These are phyloP conservation scores for Lichtheimia hyalospora DNA, from an alignment of 371 early-diverging fungal species.

Conservation along the genomic window DNA sequence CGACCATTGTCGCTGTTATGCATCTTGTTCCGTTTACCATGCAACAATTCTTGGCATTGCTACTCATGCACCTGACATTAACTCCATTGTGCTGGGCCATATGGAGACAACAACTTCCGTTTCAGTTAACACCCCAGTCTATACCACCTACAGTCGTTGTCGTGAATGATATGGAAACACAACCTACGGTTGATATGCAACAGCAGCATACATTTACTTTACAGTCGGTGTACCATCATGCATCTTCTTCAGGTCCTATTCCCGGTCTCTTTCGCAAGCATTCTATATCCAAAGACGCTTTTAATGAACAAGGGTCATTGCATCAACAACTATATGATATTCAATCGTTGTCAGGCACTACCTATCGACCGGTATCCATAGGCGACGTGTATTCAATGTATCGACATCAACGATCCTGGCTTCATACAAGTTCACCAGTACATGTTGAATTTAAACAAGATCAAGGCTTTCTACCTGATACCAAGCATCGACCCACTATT, in stretches of 20 bases:
- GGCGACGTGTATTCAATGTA: background rate
- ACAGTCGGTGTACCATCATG: conserved; percentile 42
- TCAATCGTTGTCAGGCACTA: background rate
- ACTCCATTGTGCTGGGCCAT: background rate
- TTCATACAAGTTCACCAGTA: conserved; percentile 9
- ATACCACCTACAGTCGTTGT: background rate
- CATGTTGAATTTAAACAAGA: conserved; percentile 15
- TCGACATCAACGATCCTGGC: conserved; percentile 13
- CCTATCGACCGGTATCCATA: background rate
- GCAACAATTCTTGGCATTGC: background rate
- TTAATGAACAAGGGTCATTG: background rate
- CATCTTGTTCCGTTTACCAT: background rate
- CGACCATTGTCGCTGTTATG: background rate
- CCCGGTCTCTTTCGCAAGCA: conserved; percentile 46
- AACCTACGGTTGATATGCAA: background rate
- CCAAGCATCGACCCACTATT: conserved; percentile 71
- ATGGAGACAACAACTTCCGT: background rate
- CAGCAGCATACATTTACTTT: conserved; percentile 9
- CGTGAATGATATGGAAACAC: background rate
- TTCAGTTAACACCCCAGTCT: background rate
- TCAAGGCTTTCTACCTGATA: conserved; percentile 57
- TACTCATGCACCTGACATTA: background rate
- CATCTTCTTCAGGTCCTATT: conserved; percentile 23
- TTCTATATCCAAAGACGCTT: background rate
- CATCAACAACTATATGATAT: background rate